Percentiles rank a stretch among this genome's conserved stretches.
These are phyloP conservation scores for Alternaria arbusti DNA, from an alignment of 2,329 filamentous ascomycete species.

Conservation along the genomic window DNA sequence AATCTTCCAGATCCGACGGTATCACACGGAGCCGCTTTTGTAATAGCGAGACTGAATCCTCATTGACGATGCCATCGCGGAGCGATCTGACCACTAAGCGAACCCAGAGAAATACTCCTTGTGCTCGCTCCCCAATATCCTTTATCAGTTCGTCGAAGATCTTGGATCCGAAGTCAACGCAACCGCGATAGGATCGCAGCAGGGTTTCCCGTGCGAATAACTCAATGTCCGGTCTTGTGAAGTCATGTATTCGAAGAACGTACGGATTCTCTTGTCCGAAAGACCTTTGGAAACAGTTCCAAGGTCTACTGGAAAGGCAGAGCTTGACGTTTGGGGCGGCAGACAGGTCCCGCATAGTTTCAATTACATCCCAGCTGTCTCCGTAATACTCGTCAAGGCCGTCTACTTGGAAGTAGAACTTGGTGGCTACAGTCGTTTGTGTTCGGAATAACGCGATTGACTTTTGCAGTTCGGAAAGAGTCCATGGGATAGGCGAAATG, in stretches of 20 bases:
- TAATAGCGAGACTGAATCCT: too few relatives aligned
- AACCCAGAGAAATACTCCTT: too few relatives aligned
- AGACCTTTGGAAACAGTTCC: not conserved
- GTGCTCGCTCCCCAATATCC: too few relatives aligned
- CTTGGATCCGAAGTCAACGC: rapidly evolving
- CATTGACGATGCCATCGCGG: too few relatives aligned
- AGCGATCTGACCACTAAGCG: too few relatives aligned
- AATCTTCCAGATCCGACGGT: too few relatives aligned
- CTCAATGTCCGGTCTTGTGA: not conserved
- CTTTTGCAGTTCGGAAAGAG: rapidly evolving
- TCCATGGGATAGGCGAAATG: not conserved
- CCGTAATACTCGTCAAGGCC: not conserved
- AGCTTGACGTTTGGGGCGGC: not conserved
- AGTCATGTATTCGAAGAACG: rapidly evolving
- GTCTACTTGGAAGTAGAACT: not conserved
- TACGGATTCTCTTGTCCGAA: not conserved
- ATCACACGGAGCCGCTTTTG: too few relatives aligned
- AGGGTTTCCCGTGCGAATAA: not conserved
- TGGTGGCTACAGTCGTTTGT: rapidly evolving
- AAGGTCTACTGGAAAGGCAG: not conserved
- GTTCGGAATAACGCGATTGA: rapidly evolving
- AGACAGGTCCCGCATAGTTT: not conserved
- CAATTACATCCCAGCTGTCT: not conserved
- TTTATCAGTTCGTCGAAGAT: not conserved
- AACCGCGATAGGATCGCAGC: rapidly evolving